phyloP scores from a whole-genome alignment of 2,329 filamentous ascomycete species.

The Bipolaris gigantea region DNA sequence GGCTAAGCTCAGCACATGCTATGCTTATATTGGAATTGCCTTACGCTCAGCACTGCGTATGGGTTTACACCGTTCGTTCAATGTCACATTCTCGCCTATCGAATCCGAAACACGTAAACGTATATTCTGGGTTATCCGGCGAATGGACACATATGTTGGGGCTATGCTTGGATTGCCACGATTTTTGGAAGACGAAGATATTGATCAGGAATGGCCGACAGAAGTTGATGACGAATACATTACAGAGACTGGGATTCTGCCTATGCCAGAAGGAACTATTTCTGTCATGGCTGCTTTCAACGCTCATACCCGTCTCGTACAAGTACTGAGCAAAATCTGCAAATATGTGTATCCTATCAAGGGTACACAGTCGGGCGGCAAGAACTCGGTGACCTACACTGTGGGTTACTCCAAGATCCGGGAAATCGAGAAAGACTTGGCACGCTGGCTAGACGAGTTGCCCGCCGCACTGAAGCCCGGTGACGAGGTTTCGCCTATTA shows the following conservation, averaged over 20 bases:
- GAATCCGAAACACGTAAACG: slow-evolving; percentile 55
- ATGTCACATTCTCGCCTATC: slow-evolving; percentile 51
- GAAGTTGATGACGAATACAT: slow-evolving; percentile 57
- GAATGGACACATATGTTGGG: slow-evolving; percentile 57
- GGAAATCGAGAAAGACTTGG: slow-evolving; percentile 65
- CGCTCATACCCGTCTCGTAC: slow-evolving; percentile 60
- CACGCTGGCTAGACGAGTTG: slow-evolving; percentile 66
- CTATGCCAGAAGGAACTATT: slow-evolving; percentile 58
- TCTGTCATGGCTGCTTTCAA: slow-evolving; percentile 64
- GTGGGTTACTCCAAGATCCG: slow-evolving; percentile 66
- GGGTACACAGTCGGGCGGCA: slow-evolving; percentile 43
- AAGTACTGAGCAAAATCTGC: slow-evolving; percentile 63
- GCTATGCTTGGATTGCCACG: slow-evolving; percentile 55
- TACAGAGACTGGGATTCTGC: slow-evolving; percentile 52
- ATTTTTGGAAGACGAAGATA: slow-evolving; percentile 53
- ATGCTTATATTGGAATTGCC: slow-evolving; percentile 56
- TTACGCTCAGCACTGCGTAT: slow-evolving; percentile 55
- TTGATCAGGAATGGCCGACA: slow-evolving; percentile 52
- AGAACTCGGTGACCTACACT: slow-evolving; percentile 57
- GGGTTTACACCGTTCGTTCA: slow-evolving; percentile 55
- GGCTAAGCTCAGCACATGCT: slow-evolving; percentile 56
- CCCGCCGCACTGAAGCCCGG: slow-evolving; percentile 79
- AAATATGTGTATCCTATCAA: slow-evolving; percentile 67
- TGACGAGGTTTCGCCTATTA: slow-evolving; percentile 71
- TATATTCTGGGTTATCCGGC: slow-evolving; percentile 56